These are phyloP conservation scores for Fraxinus americana DNA, from an alignment of 257 asterid species.

Conservation along the genomic window DNA sequence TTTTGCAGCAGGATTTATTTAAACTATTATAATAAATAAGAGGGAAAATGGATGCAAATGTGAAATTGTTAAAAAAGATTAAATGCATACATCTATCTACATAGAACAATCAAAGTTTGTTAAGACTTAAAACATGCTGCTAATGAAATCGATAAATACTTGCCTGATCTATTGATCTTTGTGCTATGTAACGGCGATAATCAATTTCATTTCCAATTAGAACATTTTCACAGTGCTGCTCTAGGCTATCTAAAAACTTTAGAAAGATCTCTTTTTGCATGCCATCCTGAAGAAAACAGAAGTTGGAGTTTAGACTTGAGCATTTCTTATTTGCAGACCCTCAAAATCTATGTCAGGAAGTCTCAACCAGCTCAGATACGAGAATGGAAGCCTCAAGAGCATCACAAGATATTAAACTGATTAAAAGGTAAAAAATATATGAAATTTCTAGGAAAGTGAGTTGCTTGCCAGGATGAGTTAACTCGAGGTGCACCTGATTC, in stretches of 20 bases:
- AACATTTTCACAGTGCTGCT: constrained; percentile 70
- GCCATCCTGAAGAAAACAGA: constrained; percentile 68
- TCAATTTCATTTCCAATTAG: constrained; percentile 92
- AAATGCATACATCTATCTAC: constrained; percentile 14
- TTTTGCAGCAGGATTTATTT: neutral
- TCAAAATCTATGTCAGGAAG: neutral
- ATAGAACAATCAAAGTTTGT: constrained; percentile 5
- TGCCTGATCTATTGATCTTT: constrained; percentile 75
- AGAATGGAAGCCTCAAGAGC: neutral
- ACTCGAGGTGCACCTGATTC: constrained; percentile 63
- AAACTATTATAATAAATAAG: neutral
- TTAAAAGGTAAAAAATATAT: constrained; percentile 7
- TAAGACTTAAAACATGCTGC: constrained; percentile 2
- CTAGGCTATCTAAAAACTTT: constrained; percentile 63
- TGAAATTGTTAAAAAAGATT: neutral
- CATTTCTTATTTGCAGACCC: neutral
- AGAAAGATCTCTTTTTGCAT: constrained; percentile 93
- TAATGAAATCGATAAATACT: constrained; percentile 29
- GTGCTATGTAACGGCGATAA: constrained; percentile 82
- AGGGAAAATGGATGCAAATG: neutral
- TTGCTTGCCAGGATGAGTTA: constrained; percentile 20
- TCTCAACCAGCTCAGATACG: neutral
- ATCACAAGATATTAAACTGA: constrained; percentile 17
- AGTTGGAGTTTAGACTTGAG: neutral
- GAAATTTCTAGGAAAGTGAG: constrained; percentile 1